These are phyloP conservation scores for Cinchona pubescens DNA, from an alignment of 257 asterid species.

Conservation along the genomic window DNA sequence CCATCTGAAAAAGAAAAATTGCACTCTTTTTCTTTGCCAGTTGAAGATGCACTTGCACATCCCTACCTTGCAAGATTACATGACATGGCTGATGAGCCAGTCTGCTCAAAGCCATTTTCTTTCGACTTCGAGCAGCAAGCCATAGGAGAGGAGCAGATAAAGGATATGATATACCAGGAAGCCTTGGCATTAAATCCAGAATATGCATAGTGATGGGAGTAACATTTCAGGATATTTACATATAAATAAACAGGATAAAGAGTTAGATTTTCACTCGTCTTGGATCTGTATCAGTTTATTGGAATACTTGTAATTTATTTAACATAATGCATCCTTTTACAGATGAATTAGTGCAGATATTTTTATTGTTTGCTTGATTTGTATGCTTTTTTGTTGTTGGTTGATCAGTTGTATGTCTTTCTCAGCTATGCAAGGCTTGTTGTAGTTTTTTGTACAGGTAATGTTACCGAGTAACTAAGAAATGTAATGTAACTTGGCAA, in stretches of 20 bases:
- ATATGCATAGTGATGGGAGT: conserved; percentile 20
- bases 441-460: no score
- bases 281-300: background rate
- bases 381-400: no score
- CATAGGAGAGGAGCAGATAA: conserved; percentile 79
- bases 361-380: no score
- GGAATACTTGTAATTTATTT: background rate
- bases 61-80: conserved; percentile 80
- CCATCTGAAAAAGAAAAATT: background rate
- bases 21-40: conserved; percentile 36
- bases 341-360: no score
- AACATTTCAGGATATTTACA: no score
- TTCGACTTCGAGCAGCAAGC: conserved; percentile 76
- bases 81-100: conserved; percentile 76
- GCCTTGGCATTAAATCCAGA: conserved; percentile 67
- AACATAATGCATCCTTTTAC: background rate
- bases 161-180: conserved; percentile 85
- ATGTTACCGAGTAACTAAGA: no score
- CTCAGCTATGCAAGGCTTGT: no score
- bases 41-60: conserved; percentile 81
- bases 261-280: no score
- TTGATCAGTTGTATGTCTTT: no score
- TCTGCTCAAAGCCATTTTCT: conserved; percentile 58
- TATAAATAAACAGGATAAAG: no score
- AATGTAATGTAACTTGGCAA: no score